Evolutionary conservation across 2,329 filamentous ascomycete species (phyloP).

Genomic region (Akanthomyces uredinophilus): DNA sequence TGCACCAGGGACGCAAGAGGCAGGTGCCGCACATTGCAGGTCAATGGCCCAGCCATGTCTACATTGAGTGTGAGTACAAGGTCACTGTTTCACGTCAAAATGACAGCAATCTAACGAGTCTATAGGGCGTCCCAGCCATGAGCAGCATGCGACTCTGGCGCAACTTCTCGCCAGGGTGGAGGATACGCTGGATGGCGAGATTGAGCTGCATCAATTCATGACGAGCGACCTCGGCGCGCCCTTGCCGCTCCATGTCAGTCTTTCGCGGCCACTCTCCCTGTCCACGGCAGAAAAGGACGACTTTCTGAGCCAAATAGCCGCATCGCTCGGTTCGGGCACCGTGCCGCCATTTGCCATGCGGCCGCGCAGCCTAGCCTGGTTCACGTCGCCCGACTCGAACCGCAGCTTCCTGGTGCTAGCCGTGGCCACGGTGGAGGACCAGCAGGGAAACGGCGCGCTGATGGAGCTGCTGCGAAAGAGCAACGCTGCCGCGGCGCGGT

Average conservation of each 20-base stretch:
- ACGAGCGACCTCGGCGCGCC: conserved; percentile 72
- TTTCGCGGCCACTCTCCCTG: conserved; percentile 77
- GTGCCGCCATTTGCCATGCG: conserved; percentile 33
- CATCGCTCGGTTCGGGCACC: conserved; percentile 30
- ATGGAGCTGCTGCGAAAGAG: conserved; percentile 59
- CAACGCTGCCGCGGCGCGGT: conserved; percentile 56
- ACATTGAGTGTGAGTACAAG: conserved; percentile 73
- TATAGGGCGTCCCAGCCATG: conserved; percentile 49
- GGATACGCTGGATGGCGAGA: conserved; percentile 25
- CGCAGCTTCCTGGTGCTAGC: conserved; percentile 82
- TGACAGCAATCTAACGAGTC: conserved; percentile 16
- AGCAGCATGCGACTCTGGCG: conserved; percentile 44
- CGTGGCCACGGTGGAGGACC: conserved; percentile 35
- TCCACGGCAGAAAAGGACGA: conserved; percentile 63
- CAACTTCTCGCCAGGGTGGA: conserved; percentile 36
- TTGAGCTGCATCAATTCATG: conserved; percentile 62
- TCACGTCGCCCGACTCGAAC: conserved; percentile 51
- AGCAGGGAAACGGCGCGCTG: conserved; percentile 44
- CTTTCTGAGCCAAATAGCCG: conserved; percentile 57
- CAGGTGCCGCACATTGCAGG: conserved; percentile 79
- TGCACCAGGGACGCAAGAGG: conserved; percentile 82
- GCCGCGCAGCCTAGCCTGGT: conserved; percentile 41
- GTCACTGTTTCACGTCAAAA: not conserved
- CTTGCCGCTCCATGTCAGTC: conserved; percentile 81
- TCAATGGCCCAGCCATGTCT: conserved; percentile 90